These are phyloP conservation scores for Lactarius akahatsu DNA, from an alignment of 768 basidiomycete species.

Conservation along the genomic window DNA sequence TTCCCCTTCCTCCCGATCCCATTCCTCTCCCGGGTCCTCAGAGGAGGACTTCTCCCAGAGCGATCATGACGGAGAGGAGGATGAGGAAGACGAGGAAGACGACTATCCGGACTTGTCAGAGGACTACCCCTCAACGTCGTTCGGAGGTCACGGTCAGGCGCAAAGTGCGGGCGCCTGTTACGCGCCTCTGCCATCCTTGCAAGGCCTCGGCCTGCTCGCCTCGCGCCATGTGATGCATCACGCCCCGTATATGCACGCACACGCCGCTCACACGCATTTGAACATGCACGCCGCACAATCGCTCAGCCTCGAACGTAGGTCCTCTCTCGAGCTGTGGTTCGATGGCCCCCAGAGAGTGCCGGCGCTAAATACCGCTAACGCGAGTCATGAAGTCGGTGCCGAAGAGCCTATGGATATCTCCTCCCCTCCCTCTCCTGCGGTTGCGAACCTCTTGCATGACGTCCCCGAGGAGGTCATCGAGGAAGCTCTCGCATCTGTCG, in stretches of 20 bases:
- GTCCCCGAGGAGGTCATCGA: conserved; percentile 15
- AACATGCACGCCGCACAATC: conserved; percentile 18
- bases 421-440: conserved; percentile 14
- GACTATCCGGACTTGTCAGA: conserved; percentile 49
- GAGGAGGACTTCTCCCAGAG: conserved; percentile 35
- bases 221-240: conserved; percentile 27
- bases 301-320: conserved; percentile 18
- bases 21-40: conserved; percentile 38
- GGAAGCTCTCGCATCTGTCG: conserved; percentile 12
- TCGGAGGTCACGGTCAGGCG: conserved; percentile 12
- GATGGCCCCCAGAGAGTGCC: conserved; percentile 10
- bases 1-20: conserved; percentile 45
- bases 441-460: conserved; percentile 6
- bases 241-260: conserved; percentile 20
- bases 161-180: conserved; percentile 20
- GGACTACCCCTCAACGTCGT: conserved; percentile 22
- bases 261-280: conserved; percentile 18
- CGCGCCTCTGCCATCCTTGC: conserved; percentile 26
- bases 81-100: conserved; percentile 47
- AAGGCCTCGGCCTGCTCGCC: conserved; percentile 29
- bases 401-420: conserved; percentile 25
- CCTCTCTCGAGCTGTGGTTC: conserved; percentile 24
- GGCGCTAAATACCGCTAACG: neutral
- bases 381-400: neutral
- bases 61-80: conserved; percentile 18